phyloP scores from a whole-genome alignment of 2,329 filamentous ascomycete species.

The Fusarium abutilonis region DNA sequence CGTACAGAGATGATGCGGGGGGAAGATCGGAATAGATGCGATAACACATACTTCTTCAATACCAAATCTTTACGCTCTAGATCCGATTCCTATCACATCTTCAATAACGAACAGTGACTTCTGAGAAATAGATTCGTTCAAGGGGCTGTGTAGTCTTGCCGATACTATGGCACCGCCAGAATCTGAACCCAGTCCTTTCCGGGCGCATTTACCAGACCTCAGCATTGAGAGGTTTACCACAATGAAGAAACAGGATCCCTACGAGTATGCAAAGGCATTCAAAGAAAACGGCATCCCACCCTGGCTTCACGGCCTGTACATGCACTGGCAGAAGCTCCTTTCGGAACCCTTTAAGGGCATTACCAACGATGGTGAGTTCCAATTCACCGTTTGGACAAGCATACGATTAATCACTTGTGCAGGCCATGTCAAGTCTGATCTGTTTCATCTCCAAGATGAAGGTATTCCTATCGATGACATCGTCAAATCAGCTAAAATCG shows the following conservation, averaged over 20 bases:
- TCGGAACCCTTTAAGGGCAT: slow-evolving; percentile 76
- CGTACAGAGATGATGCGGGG: not conserved
- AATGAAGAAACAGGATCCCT: slow-evolving; percentile 69
- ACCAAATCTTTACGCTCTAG: too few relatives aligned
- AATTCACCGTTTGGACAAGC: not conserved
- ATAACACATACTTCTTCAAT: not conserved
- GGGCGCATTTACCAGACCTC: slow-evolving; percentile 71
- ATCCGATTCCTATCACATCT: too few relatives aligned
- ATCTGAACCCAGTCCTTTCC: slow-evolving; percentile 37
- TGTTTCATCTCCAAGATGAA: slow-evolving; percentile 72
- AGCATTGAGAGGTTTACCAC: slow-evolving; percentile 68
- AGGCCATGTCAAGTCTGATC: slow-evolving; percentile 62
- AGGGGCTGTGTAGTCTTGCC: too few relatives aligned
- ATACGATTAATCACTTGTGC: slow-evolving; percentile 4
- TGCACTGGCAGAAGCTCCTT: slow-evolving; percentile 66
- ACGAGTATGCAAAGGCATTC: slow-evolving; percentile 70
- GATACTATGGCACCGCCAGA: not conserved
- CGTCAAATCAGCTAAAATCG: slow-evolving; percentile 58
- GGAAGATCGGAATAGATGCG: not conserved
- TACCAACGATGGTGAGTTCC: slow-evolving; percentile 70
- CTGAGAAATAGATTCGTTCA: too few relatives aligned
- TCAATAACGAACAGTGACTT: too few relatives aligned
- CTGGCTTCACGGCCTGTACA: slow-evolving; percentile 71
- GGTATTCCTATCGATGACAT: slow-evolving; percentile 67
- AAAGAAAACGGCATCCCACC: slow-evolving; percentile 68